Base-by-base conservation (phyloP, 768 basidiomycete species). In the Chiua virens region DNA sequence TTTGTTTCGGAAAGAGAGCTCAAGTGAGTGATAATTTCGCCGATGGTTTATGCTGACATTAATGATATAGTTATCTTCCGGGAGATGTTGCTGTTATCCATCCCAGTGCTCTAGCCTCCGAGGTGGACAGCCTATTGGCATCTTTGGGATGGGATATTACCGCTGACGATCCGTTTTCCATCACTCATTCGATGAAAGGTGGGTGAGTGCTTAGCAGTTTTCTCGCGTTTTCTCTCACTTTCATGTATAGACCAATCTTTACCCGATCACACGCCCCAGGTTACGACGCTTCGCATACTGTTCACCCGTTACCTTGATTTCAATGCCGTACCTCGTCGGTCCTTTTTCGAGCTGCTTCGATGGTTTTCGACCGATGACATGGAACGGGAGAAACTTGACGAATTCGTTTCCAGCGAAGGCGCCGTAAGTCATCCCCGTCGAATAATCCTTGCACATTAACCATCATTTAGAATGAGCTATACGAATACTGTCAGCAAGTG, bases 1-100 rank as follows among this genome's bases (percentile, higher is more conserved):
- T 78, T 98, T 42, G 73, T 82, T 14, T 81, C 90, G 15, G 78
- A 85, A 21, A 73, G 83, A 27, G 75, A 83, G 25, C 70, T 90
- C 7, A 61, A 70, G 90, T 92, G 58, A 48, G 79, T 5, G 69
- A 8, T n/a, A 14, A 4, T 34, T 68, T 36, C 41, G n/a, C 17
- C 40, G 18, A 22, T 10, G 10, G 21, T 37, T 5, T 35, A 35
- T 30, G 20, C 46, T 47, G n/a, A 55, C 43, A 4, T 42, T 10
- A 32, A 40, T 36, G 17, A 14, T 14, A 21, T 59, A 94, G 92
- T 28, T 91, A 89, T 60, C 62, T 72, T 1, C 87, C 93, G 0
- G 92, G 92, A 25, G 92, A 95, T 61, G 82, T 92, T 8, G 86
- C 87, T 4, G 75, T 90, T 18, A 81, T 98, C 11, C 85, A 88